Base-by-base conservation (phyloP, 805 yeast genomes). In the Saccharomycopsis sp. region DNA sequence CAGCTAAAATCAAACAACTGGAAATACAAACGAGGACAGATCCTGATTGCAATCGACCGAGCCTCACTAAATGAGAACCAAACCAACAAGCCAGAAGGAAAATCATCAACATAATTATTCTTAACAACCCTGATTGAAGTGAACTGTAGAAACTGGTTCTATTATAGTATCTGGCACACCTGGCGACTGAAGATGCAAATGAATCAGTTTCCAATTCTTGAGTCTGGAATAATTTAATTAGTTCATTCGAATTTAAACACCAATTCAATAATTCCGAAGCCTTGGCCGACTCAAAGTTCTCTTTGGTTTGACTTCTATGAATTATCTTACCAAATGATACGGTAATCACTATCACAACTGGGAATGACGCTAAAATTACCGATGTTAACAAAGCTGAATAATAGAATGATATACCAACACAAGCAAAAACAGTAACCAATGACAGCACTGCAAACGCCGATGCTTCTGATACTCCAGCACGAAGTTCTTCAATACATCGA, bases 31-130 rank as follows among this genome's bases (percentile, higher is more conserved):
- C 81, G 41, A 93, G 65, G 0, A 90, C 85, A 32, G 77, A 71
- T 9, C 85, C 81, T 2, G 86, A 64, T 1, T 65, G 54, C 11
- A 79, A 57, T 6, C 71, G 67, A 0, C 77, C 75, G 4, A 62
- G 60, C 28, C 63, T 60, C 2, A 87, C 80, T 67, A 85, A 71
- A 37, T 68, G 69, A 23, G 81, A 74, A 1, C 97, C 99, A 63
- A 82, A 90, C 86, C 95, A 88, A 55, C 93, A 85, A 0, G 90
- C 94, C 61, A 86, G 96, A 2, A 89, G 84, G 66, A 90, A 88
- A 79, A 88, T 80, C 57, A 79, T 58, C 31, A 86, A 65, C 0
- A 81, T 71, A 3, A 89, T 53, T 20, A 74, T 62, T 53, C 81
- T 74, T 41, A 81, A 60, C 0, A 74, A 35, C 0, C 84, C 81